Percentiles rank a stretch among this genome's conserved stretches.
These are phyloP conservation scores for Sporothrix inflata DNA, from an alignment of 2,329 filamentous ascomycete genomes.

Conservation along the genomic window DNA sequence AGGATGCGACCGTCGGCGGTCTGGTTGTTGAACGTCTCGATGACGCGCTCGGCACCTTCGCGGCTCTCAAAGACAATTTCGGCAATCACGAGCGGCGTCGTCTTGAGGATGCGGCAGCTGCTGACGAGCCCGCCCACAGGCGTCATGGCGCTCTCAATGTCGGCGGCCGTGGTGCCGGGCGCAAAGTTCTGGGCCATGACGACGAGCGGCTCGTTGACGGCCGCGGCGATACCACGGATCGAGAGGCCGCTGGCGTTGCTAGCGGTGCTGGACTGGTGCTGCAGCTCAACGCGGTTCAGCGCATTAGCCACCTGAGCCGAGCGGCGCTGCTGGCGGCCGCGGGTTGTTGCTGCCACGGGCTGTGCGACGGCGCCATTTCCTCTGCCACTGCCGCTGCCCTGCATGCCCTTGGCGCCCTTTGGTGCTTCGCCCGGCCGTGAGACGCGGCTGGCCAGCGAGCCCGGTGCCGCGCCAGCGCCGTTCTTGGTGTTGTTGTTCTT, in stretches of 20 bases:
- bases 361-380: constrained; percentile 30
- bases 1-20: constrained; percentile 76
- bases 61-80: constrained; percentile 75
- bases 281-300: constrained; percentile 43
- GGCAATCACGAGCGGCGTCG: constrained; percentile 72
- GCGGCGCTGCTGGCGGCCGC: constrained; percentile 40
- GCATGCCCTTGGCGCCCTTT: constrained; percentile 28
- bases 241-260: constrained; percentile 62
- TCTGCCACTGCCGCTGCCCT: constrained; percentile 23
- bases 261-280: constrained; percentile 29
- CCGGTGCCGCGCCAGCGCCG: constrained; percentile 37
- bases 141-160: constrained; percentile 82
- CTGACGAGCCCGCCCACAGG: constrained; percentile 70
- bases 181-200: constrained; percentile 83
- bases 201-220: constrained; percentile 56
- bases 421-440: constrained; percentile 36
- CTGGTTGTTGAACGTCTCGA: constrained; percentile 77
- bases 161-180: constrained; percentile 76
- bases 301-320: constrained; percentile 51
- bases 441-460: constrained; percentile 54
- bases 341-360: neutral
- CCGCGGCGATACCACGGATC: constrained; percentile 71
- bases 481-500: constrained; percentile 31
- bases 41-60: constrained; percentile 73
- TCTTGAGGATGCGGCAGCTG: constrained; percentile 69